Conservation (phyloP, 768 basidiomycete genomes). For the Tricholoma flavovirens region DNA sequence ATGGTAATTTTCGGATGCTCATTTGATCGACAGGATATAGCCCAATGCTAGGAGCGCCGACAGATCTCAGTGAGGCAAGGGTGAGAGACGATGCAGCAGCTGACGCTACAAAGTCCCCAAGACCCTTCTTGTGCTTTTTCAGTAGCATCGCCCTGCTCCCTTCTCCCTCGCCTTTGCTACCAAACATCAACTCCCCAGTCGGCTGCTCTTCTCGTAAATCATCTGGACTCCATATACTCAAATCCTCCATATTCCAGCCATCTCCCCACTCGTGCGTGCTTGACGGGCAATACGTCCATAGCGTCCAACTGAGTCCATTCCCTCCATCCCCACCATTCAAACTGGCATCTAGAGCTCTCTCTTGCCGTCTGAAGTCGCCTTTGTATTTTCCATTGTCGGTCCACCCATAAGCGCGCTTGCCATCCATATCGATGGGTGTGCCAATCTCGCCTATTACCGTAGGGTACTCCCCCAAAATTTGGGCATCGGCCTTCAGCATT, state of each 20-base stretch:
- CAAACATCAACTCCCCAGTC: slow-evolving; percentile 15
- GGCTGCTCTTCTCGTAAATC: slow-evolving; percentile 41
- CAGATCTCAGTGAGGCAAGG: slow-evolving; percentile 17
- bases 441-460: slow-evolving; percentile 96
- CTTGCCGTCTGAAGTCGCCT: slow-evolving; percentile 74
- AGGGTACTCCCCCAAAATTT: slow-evolving; percentile 66
- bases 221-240: slow-evolving; percentile 81
- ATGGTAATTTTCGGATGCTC: slow-evolving; percentile 6
- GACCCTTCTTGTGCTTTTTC: slow-evolving; percentile 18
- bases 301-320: slow-evolving; percentile 72
- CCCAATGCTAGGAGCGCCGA: slow-evolving; percentile 6
- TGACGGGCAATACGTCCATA: slow-evolving; percentile 88
- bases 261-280: slow-evolving; percentile 88
- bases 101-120: slow-evolving; percentile 10
- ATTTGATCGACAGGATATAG: slow-evolving; percentile 1
- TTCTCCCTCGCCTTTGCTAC: slow-evolving; percentile 18
- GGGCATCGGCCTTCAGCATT: slow-evolving; percentile 68
- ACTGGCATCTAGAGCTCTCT: slow-evolving; percentile 83
- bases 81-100: slow-evolving; percentile 20
- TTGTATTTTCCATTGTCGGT: slow-evolving; percentile 57
- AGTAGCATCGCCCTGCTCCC: slow-evolving; percentile 37
- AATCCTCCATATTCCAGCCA: slow-evolving; percentile 94
- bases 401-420: slow-evolving; percentile 78
- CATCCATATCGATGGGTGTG: slow-evolving; percentile 91
- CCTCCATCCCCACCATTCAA: slow-evolving; percentile 71